phyloP scores from a whole-genome alignment of 495 filamentous ascomycete genomes.

The Bryoglossum gracile region DNA sequence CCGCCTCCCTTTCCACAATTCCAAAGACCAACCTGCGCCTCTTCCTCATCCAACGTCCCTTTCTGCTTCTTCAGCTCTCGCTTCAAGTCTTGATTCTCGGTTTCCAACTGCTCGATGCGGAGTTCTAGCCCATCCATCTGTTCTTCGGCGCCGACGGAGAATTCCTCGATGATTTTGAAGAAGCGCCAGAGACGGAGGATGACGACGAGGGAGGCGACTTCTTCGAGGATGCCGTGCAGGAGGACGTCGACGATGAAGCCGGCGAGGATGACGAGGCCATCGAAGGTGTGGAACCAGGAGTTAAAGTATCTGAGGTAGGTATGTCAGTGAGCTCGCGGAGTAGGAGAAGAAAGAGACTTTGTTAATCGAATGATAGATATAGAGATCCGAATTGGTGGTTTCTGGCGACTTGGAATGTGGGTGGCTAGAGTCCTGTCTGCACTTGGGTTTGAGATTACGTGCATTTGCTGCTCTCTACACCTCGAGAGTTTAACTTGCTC shows the following conservation, averaged over 20 bases:
- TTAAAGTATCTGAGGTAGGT: slow-evolving; percentile 47
- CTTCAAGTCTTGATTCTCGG: slow-evolving; percentile 39
- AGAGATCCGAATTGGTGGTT: too few species aligned
- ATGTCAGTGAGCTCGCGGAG: too few species aligned
- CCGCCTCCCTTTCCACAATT: not conserved
- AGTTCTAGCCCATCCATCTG: slow-evolving; percentile 39
- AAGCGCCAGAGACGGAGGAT: slow-evolving; percentile 60
- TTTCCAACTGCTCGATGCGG: slow-evolving; percentile 36
- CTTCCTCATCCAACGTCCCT: slow-evolving; percentile 19
- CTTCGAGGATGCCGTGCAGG: slow-evolving; percentile 48
- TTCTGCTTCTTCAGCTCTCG: slow-evolving; percentile 28
- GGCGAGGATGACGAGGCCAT: slow-evolving; percentile 53
- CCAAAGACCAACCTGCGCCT: not conserved
- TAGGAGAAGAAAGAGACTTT: too few species aligned
- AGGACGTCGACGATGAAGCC: slow-evolving; percentile 53
- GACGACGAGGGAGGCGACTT: slow-evolving; percentile 56
- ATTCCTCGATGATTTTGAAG: slow-evolving; percentile 60
- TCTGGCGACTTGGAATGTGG: too few species aligned
- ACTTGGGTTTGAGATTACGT: too few species aligned
- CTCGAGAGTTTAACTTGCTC: too few species aligned
- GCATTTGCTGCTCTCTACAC: too few species aligned
- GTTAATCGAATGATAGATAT: too few species aligned
- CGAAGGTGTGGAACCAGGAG: slow-evolving; percentile 55
- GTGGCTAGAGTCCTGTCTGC: too few species aligned
- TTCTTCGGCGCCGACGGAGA: slow-evolving; percentile 51